These are phyloP conservation scores for Przewalskia tangutica DNA, from an alignment of 257 asterid species.

Conservation along the genomic window DNA sequence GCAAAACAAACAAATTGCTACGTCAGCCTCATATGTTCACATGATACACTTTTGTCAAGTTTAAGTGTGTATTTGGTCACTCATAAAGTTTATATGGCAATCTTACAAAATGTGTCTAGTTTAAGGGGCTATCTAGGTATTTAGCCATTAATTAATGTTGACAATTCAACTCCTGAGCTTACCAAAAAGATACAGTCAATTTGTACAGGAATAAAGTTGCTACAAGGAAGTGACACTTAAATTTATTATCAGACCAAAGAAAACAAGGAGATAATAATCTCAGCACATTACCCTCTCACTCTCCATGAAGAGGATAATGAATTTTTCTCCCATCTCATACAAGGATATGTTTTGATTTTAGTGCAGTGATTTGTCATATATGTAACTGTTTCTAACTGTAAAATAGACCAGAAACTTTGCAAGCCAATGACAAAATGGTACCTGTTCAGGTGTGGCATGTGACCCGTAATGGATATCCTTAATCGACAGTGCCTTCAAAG, in stretches of 20 bases:
- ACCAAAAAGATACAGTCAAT: neutral
- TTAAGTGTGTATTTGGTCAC: too few relatives aligned
- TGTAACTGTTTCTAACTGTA: neutral
- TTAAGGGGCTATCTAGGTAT: too few relatives aligned
- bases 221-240: neutral
- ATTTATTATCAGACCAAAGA: neutral
- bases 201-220: neutral
- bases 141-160: neutral
- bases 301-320: neutral
- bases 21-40: too few relatives aligned
- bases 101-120: too few relatives aligned
- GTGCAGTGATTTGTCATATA: neutral
- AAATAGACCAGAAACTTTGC: neutral
- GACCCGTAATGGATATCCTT: conserved; percentile 70
- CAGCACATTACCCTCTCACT: neutral
- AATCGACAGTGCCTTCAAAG: conserved; percentile 60
- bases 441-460: conserved; percentile 80
- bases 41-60: too few relatives aligned
- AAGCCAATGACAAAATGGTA: conserved; percentile 11
- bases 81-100: too few relatives aligned
- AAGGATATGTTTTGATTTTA: neutral
- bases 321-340: neutral
- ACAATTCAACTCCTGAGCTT: neutral
- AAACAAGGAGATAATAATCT: neutral
- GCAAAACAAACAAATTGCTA: too few relatives aligned